Base-by-base conservation (phyloP, 805 yeast genomes). In the Yarrowia keelungensis region DNA sequence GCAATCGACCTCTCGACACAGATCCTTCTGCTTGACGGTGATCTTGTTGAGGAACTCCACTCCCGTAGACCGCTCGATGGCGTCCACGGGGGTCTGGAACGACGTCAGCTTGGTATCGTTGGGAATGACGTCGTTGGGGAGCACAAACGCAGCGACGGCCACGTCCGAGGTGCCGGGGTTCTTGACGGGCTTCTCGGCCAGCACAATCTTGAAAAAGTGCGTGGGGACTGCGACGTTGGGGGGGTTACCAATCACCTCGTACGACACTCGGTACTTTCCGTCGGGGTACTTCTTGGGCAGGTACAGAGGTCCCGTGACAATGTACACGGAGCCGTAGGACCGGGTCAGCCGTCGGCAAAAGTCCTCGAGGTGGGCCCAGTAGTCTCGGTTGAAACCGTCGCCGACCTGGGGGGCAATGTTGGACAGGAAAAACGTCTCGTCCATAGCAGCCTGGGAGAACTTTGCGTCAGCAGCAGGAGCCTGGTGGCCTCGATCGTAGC, bases 381-480 rank as follows among this genome's bases (percentile, higher is more conserved):
- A 90, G 77, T 95, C 98, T 74, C 99, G 84, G 79, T 95, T 95
- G 81, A 95, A 95, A 0, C 99, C 99, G 5, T 89, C 97, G 3
- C 99, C 99, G 3, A 95, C 97, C 78, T 95, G 99, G 0, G 99
- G 99, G 8, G 96, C 86, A 84, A 95, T 94, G 78, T 95, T 95
- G 7, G 97, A 89, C 73, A 95, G 81, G 71, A 82, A 86, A 75
- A 95, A 95, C 0, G 99, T 95, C 77, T 94, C 97, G 78, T 95
- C 89, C 98, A 95, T 94, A 19, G 98, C 98, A 19, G 77, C 73
- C 79, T 95, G 99, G 41, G 87, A 86, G 79, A 87, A 95, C 76
- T 91, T 92, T 35, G 98, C 98, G 77, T 95, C 90, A 0, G 98
- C 98, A 5, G 99, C 99, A 3, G 99, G 98, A 0, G 97, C 98